phyloP scores from a whole-genome alignment of 1,284 basidiomycete genomes.

The Ganoderma sinense region DNA sequence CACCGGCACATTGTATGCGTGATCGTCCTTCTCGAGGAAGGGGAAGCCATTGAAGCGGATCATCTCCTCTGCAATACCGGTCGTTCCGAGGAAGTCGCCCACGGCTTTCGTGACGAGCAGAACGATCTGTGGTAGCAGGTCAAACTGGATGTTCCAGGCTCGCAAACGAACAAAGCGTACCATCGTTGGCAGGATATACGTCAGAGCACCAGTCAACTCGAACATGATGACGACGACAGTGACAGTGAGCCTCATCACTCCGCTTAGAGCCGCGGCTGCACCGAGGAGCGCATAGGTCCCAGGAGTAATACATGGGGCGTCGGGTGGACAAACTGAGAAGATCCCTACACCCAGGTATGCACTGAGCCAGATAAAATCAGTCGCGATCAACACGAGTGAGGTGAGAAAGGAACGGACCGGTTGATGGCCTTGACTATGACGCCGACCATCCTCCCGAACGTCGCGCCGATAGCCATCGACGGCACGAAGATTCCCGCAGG shows the following conservation, averaged over 20 bases:
- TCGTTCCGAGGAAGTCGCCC: slow-evolving; percentile 93
- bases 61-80: slow-evolving; percentile 96
- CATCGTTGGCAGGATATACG: slow-evolving; percentile 99
- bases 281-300: slow-evolving; percentile 97
- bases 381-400: neutral
- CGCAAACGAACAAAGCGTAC: slow-evolving; percentile 49
- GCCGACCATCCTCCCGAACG: slow-evolving; percentile 95
- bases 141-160: neutral
- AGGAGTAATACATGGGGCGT: slow-evolving; percentile 96
- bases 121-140: slow-evolving; percentile 73
- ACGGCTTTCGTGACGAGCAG: slow-evolving; percentile 97
- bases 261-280: slow-evolving; percentile 93
- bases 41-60: slow-evolving; percentile 98
- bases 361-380: slow-evolving; percentile 47
- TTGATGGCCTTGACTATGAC: slow-evolving; percentile 95
- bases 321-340: slow-evolving; percentile 90
- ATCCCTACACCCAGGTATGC: slow-evolving; percentile 85
- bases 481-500: slow-evolving; percentile 98
- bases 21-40: slow-evolving; percentile 94
- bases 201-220: slow-evolving; percentile 97
- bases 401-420: slow-evolving; percentile 55
- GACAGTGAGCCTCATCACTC: slow-evolving; percentile 96
- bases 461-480: slow-evolving; percentile 97
- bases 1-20: slow-evolving; percentile 90
- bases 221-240: slow-evolving; percentile 99